A percentile compares a stretch with the other conserved stretches of the same genome.
Evolutionary conservation across 2,329 filamentous ascomycete species (phyloP).

Genomic region (Fusarium xyrophilum): DNA sequence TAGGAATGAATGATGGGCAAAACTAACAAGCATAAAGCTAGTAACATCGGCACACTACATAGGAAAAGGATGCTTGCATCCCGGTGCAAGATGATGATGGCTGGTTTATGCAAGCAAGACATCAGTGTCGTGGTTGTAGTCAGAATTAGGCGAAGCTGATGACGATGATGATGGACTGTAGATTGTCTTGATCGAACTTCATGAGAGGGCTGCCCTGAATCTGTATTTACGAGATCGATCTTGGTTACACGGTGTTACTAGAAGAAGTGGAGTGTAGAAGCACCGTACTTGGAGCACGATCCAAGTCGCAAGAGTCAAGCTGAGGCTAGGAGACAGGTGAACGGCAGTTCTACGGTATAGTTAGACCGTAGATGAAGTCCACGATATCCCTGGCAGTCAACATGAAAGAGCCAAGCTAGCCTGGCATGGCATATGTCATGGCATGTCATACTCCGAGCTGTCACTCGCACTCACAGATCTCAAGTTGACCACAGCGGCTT

Average conservation of each 20-base stretch:
- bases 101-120: constrained; percentile 32
- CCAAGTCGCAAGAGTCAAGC: not conserved
- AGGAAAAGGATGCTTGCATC: constrained; percentile 20
- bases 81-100: constrained; percentile 24
- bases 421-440: not conserved
- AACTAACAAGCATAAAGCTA: constrained; percentile 28
- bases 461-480: constrained; percentile 5
- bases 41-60: constrained; percentile 2
- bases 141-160: not conserved
- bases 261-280: constrained; percentile 1
- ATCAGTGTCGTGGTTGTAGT: constrained; percentile 1
- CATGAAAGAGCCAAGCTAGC: not conserved
- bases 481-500: constrained; percentile 17
- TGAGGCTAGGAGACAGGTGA: not conserved
- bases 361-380: not conserved
- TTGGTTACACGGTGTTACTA: not conserved
- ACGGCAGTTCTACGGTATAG: not conserved
- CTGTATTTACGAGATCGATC: constrained; percentile 3
- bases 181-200: not conserved
- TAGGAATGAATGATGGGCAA: not conserved
- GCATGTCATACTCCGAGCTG: constrained; percentile 7
- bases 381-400: not conserved
- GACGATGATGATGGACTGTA: not conserved
- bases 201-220: not conserved
- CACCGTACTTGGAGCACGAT: constrained; percentile 7